Conservation (phyloP, 805 yeast genomes). For the Metschnikowia gruessii region DNA sequence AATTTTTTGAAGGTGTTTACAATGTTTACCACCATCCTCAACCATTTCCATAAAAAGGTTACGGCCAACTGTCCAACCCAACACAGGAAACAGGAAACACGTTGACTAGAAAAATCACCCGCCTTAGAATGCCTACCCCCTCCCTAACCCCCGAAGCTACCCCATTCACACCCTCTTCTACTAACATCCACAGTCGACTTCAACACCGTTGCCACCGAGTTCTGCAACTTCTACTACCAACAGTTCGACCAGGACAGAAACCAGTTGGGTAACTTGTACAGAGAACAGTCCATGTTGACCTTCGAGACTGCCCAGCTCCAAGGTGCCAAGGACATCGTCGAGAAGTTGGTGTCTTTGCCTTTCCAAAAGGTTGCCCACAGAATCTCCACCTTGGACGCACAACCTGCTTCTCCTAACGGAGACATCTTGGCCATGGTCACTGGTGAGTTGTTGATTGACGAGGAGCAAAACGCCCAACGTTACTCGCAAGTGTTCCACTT, state of each 20-base stretch:
- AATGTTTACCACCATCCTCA: too few species aligned
- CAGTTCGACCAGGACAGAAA: conserved; percentile 92
- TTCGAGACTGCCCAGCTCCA: conserved; percentile 93
- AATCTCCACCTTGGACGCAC: conserved; percentile 94
- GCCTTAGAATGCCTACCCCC: too few species aligned
- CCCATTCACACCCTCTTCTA: not conserved
- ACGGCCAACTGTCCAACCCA: too few species aligned
- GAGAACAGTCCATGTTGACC: conserved; percentile 96
- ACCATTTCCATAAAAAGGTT: too few species aligned
- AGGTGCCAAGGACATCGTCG: conserved; percentile 91
- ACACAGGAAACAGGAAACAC: too few species aligned
- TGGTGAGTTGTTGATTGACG: conserved; percentile 90
- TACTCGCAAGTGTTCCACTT: conserved; percentile 97
- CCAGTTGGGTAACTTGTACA: conserved; percentile 88
- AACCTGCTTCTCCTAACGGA: conserved; percentile 90
- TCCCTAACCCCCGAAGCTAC: too few species aligned
- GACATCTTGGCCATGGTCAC: conserved; percentile 97
- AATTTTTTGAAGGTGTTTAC: too few species aligned
- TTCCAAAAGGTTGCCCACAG: conserved; percentile 92
- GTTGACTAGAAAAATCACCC: too few species aligned
- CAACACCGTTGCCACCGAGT: conserved; percentile 61
- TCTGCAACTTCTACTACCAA: conserved; percentile 91
- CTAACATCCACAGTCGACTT: conserved; percentile 35
- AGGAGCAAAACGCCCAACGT: conserved; percentile 92
- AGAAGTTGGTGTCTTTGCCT: conserved; percentile 84